Percentiles rank a stretch among this genome's conserved stretches.
Conservation (phyloP, 306 rosid species). For the Trifolium repens region DNA sequence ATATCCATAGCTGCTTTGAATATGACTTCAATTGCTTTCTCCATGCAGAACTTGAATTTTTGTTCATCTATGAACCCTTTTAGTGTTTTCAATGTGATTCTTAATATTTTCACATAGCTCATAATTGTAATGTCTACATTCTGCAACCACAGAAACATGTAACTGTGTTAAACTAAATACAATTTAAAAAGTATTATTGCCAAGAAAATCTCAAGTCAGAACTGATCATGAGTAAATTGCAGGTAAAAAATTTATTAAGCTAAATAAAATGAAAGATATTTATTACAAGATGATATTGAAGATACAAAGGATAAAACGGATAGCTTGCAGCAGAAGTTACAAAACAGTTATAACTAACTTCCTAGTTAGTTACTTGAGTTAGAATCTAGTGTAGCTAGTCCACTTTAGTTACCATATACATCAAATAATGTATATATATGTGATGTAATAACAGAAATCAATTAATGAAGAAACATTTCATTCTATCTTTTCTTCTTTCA, state of each 20-base stretch:
- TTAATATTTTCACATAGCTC: constrained; percentile 58
- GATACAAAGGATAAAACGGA: too few relatives aligned
- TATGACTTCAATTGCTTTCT: constrained; percentile 55
- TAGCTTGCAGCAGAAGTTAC: too few relatives aligned
- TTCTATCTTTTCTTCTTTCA: too few relatives aligned
- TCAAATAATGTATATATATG: too few relatives aligned
- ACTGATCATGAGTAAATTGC: neutral
- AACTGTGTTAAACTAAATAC: neutral
- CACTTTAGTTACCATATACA: too few relatives aligned
- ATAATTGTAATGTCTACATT: constrained; percentile 47
- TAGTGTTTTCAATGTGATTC: constrained; percentile 45
- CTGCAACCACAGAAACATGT: constrained; percentile 40
- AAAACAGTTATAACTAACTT: too few relatives aligned
- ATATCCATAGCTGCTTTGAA: constrained; percentile 42
- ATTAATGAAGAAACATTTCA: too few relatives aligned
- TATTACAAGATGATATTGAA: too few relatives aligned
- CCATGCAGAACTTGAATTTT: constrained; percentile 49
- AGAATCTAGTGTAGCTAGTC: too few relatives aligned
- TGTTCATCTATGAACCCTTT: constrained; percentile 54
- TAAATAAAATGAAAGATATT: too few relatives aligned
- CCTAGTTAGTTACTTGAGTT: too few relatives aligned
- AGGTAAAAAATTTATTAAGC: neutral
- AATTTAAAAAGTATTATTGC: neutral
- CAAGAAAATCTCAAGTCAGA: neutral
- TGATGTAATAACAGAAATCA: too few relatives aligned